Percentiles rank a stretch among this genome's conserved stretches.
Conservation (phyloP, 305 asterid genomes). For the Fraxinus angustifolia region DNA sequence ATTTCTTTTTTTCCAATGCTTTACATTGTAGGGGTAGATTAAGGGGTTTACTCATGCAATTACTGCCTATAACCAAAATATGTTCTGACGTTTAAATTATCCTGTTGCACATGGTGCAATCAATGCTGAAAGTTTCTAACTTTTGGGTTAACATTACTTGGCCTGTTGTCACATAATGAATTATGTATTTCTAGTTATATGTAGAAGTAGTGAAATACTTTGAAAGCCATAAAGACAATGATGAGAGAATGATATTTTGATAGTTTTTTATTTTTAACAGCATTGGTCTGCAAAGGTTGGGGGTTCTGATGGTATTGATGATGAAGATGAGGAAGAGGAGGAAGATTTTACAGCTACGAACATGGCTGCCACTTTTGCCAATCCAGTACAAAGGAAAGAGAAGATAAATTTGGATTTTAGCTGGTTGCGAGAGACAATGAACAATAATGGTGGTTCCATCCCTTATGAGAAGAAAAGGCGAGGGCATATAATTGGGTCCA, state of each 20-base stretch:
- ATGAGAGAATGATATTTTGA: background rate
- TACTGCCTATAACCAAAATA: background rate
- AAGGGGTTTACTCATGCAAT: background rate
- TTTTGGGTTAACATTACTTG: slow-evolving; percentile 16
- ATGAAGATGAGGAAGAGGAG: slow-evolving; percentile 44
- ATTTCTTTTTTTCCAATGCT: background rate
- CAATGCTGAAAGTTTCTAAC: slow-evolving; percentile 4
- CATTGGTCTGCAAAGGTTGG: slow-evolving; percentile 61
- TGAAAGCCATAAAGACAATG: background rate
- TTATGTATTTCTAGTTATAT: background rate
- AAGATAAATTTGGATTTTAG: slow-evolving; percentile 67
- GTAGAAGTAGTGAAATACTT: background rate
- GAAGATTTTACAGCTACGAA: slow-evolving; percentile 43
- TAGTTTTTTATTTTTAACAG: slow-evolving; percentile 31
- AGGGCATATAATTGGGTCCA: slow-evolving; percentile 13
- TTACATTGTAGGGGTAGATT: background rate
- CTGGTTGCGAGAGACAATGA: slow-evolving; percentile 44
- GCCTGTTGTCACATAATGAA: background rate
- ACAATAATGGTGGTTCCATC: slow-evolving; percentile 26
- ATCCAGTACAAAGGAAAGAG: slow-evolving; percentile 64
- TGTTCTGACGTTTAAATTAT: background rate
- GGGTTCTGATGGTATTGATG: slow-evolving; percentile 20
- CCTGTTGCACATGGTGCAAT: slow-evolving; percentile 11
- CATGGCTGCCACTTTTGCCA: slow-evolving; percentile 50
- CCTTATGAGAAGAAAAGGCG: slow-evolving; percentile 26